Percentiles rank a stretch among this genome's conserved stretches.
These are phyloP conservation scores for Chlorophyllum brunneum DNA, from an alignment of 768 basidiomycete genomes.

Conservation along the genomic window DNA sequence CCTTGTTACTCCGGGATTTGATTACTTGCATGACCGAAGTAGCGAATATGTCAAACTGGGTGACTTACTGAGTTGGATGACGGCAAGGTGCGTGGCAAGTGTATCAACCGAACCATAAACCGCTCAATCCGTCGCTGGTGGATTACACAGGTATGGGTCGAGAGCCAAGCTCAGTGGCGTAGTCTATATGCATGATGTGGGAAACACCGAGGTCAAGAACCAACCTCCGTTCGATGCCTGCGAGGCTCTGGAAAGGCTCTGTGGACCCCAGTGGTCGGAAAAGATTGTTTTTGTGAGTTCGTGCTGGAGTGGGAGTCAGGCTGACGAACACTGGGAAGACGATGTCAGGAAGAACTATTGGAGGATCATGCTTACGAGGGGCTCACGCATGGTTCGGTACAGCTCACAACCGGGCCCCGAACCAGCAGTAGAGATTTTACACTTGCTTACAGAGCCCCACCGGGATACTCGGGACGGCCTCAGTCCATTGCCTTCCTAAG, in stretches of 20 bases:
- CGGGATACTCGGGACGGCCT: too few species aligned
- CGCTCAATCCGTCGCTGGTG: neutral
- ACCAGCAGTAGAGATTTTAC: neutral
- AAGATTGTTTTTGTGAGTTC: conserved; percentile 5
- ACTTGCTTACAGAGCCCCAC: too few species aligned
- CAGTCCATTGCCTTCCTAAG: too few species aligned
- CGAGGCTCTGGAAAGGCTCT: neutral
- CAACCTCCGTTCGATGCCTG: neutral
- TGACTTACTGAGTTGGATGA: neutral
- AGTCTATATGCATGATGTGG: conserved; percentile 8
- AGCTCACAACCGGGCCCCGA: neutral
- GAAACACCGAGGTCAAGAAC: neutral
- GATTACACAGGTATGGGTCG: conserved; percentile 2
- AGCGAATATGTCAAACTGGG: neutral
- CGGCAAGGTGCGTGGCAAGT: neutral
- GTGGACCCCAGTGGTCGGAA: neutral
- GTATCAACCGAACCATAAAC: too few species aligned
- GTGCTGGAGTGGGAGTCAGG: neutral
- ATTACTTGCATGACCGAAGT: neutral
- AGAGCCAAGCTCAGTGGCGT: neutral
- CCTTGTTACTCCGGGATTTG: conserved; percentile 4
- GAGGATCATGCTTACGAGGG: conserved; percentile 3
- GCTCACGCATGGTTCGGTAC: neutral
- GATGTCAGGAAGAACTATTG: neutral
- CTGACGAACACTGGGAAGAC: neutral